Conservation (phyloP, 2,329 filamentous ascomycete genomes). For the Nemania sp. region DNA sequence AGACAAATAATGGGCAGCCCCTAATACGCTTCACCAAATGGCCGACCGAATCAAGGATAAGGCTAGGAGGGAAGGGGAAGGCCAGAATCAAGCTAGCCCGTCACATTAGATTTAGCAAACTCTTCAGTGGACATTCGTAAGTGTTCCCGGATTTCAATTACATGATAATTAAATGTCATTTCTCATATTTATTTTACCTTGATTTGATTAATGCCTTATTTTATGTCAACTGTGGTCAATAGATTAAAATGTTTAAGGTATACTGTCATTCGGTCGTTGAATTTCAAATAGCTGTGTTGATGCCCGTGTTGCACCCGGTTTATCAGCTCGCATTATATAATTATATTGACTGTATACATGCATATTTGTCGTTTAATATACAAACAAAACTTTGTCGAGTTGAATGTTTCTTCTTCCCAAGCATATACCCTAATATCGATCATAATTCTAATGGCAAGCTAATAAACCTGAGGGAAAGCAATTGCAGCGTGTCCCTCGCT, state of each 20-base stretch:
- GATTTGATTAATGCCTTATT: too few relatives aligned
- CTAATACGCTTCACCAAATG: too few relatives aligned
- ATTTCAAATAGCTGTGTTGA: neutral
- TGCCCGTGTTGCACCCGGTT: neutral
- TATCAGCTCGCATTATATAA: neutral
- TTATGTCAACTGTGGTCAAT: neutral
- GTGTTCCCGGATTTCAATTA: neutral
- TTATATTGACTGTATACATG: neutral
- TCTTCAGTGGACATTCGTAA: too few relatives aligned
- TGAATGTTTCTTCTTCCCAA: neutral
- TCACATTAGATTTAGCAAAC: too few relatives aligned
- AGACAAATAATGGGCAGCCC: too few relatives aligned
- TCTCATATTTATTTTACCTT: too few relatives aligned
- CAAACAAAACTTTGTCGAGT: neutral
- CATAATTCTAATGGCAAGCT: neutral
- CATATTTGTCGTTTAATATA: neutral
- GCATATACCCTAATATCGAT: neutral
- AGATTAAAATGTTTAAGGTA: neutral
- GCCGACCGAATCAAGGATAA: too few relatives aligned
- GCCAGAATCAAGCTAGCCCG: neutral
- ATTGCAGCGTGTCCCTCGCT: neutral
- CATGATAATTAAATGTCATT: neutral
- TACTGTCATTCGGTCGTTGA: neutral
- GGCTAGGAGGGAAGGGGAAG: too few relatives aligned
- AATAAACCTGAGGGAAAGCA: neutral